Evolutionary conservation across 441 rosid species (phyloP).

Genomic region (Arabidopsis lyrata): DNA sequence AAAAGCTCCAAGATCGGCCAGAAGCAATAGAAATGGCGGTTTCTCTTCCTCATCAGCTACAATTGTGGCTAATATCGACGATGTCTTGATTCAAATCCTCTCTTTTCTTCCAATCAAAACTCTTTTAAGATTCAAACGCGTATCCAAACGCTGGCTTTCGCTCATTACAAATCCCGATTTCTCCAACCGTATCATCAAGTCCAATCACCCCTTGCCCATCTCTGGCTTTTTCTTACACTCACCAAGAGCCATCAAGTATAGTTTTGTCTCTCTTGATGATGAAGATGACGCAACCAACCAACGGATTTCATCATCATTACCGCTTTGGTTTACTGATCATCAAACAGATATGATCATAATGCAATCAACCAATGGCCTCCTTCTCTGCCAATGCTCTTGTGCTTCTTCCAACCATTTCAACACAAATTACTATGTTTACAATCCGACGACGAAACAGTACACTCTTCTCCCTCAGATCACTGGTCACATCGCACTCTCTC

Average conservation of each 20-base stretch:
- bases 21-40: conserved; percentile 13
- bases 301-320: conserved; percentile 35
- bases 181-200: conserved; percentile 12
- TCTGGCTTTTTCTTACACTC: conserved; percentile 44
- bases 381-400: conserved; percentile 48
- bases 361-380: conserved; percentile 62
- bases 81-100: conserved; percentile 53
- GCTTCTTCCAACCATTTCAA: not conserved
- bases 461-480: conserved; percentile 39
- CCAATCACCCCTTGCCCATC: conserved; percentile 31
- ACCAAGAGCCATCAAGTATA: conserved; percentile 17
- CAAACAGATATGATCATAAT: conserved; percentile 37
- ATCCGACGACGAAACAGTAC: conserved; percentile 56
- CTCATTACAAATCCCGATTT: conserved; percentile 60
- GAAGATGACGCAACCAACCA: not conserved
- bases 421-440: conserved; percentile 48
- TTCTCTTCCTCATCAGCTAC: conserved; percentile 38
- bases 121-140: conserved; percentile 53
- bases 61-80: conserved; percentile 48
- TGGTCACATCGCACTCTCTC: conserved; percentile 20
- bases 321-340: conserved; percentile 37
- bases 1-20: conserved; percentile 40
- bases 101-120: conserved; percentile 52
- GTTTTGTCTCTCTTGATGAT: conserved; percentile 42
- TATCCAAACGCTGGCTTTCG: conserved; percentile 63